Evolutionary conservation across 2,329 filamentous ascomycete genomes (phyloP).

Genomic region (Tolypocladium tundrense): DNA sequence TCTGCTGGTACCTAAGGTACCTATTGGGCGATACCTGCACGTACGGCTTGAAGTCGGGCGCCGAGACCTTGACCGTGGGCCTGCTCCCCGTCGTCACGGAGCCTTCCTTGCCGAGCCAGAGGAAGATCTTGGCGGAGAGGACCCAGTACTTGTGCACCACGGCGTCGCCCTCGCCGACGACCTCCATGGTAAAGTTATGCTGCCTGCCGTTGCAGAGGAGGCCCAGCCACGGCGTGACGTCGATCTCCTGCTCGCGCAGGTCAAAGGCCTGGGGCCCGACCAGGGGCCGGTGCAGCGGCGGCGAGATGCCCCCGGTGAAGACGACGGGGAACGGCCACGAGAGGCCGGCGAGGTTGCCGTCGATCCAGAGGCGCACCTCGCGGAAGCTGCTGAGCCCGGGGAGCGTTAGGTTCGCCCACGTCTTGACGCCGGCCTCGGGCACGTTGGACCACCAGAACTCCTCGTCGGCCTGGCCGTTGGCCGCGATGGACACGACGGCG

Average conservation of each 20-base stretch:
- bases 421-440: constrained; percentile 46
- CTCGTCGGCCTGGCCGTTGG: constrained; percentile 64
- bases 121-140: constrained; percentile 68
- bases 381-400: constrained; percentile 65
- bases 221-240: constrained; percentile 68
- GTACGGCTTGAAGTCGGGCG: background rate
- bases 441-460: constrained; percentile 86
- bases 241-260: constrained; percentile 69
- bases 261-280: constrained; percentile 74
- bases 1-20: constrained; percentile 26
- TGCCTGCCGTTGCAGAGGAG: constrained; percentile 52
- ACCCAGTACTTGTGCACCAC: constrained; percentile 46
- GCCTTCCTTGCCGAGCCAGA: constrained; percentile 53
- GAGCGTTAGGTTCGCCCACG: constrained; percentile 49
- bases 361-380: constrained; percentile 68
- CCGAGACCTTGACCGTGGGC: background rate
- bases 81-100: constrained; percentile 31
- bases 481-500: constrained; percentile 66
- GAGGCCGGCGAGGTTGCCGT: constrained; percentile 61
- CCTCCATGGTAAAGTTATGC: constrained; percentile 58
- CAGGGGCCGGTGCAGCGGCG: constrained; percentile 66
- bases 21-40: background rate
- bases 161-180: constrained; percentile 55
- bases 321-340: constrained; percentile 76
- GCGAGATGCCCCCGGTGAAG: constrained; percentile 72